Evolutionary conservation across 495 filamentous ascomycete species (phyloP), one percentile per base, ranked within the genome.

Genomic region (Neurospora hispaniola): DNA sequence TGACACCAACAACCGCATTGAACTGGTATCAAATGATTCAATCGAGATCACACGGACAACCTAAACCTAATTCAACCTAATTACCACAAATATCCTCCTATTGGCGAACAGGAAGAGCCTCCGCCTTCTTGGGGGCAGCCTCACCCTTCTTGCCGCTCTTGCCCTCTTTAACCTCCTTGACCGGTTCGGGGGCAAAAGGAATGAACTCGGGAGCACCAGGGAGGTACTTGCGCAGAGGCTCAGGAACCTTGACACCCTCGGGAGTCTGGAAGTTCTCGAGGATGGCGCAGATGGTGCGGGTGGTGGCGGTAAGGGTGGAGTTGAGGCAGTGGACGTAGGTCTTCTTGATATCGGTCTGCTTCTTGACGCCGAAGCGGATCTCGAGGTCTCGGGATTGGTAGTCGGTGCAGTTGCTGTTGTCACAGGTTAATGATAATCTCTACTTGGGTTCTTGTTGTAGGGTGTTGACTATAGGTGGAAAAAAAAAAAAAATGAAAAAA

Each of bases 251-350:
- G 75, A 97, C 87, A 69, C 95, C 95, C 89, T 94, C 78, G 48
- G 73, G 23, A 3, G 89, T 93, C 84, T 99, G 96, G 82, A 93
- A 98, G 84, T 98, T 99, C 83, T 99, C 96, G 62, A 99, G 88
- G 27, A 98, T 84, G 78, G 95, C 97, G 86, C 96, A 99, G 38
- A 98, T 86, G 27, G 96, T 93, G 75, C 96, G 88, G 82, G 97
- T 96, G 0, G 96, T 98, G 3, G 96, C 96, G 80, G 92, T 95
- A 16, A 99, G 85, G 5, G 95, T 98, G 46, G 90, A 90, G 83
- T 98, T 99, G 72, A 99, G 84, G 38, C 92, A 93, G 82, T 99
- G 96, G 66, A 96, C 94, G 81, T 98, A 99, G 72, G 91, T 90
- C 86, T 97, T 99, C 82, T 90, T 93, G 46, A 78, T 66, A 42